Evolutionary conservation across 441 rosid genomes (phyloP).

Genomic region (Gossypium davidsonii): DNA sequence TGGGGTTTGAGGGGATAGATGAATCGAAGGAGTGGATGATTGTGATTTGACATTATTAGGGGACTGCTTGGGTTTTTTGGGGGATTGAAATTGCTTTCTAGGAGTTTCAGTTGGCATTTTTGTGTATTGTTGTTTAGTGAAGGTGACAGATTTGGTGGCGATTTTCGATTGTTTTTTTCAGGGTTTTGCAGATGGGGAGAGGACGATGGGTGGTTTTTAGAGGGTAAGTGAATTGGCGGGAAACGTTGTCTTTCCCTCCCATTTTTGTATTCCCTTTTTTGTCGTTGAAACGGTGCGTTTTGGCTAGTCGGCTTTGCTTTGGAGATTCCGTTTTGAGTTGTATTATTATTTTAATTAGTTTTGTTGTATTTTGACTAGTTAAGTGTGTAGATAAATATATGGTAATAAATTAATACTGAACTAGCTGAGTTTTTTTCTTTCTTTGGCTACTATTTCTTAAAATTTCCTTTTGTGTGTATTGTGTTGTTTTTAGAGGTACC

Average conservation of each 20-base stretch:
- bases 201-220: background rate
- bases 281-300: background rate
- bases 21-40: constrained; percentile 21
- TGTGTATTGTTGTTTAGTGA: constrained; percentile 16
- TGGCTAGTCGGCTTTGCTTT: too few species aligned
- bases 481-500: too few species aligned
- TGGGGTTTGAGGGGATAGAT: constrained; percentile 56
- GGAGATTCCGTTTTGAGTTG: too few species aligned
- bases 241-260: background rate
- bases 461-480: too few species aligned
- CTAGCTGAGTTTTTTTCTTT: too few species aligned
- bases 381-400: too few species aligned
- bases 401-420: too few species aligned
- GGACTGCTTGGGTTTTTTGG: constrained; percentile 21
- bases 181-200: constrained; percentile 18
- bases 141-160: background rate
- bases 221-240: constrained; percentile 10
- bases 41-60: constrained; percentile 22
- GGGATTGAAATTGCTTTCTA: constrained; percentile 15
- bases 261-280: background rate
- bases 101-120: constrained; percentile 47
- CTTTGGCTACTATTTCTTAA: too few species aligned
- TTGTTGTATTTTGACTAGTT: too few species aligned
- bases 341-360: too few species aligned
- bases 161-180: background rate